Percentiles rank a stretch among this genome's conserved stretches.
Conservation (phyloP, 2,329 filamentous ascomycete species). For the Paecilomyces sp. region DNA sequence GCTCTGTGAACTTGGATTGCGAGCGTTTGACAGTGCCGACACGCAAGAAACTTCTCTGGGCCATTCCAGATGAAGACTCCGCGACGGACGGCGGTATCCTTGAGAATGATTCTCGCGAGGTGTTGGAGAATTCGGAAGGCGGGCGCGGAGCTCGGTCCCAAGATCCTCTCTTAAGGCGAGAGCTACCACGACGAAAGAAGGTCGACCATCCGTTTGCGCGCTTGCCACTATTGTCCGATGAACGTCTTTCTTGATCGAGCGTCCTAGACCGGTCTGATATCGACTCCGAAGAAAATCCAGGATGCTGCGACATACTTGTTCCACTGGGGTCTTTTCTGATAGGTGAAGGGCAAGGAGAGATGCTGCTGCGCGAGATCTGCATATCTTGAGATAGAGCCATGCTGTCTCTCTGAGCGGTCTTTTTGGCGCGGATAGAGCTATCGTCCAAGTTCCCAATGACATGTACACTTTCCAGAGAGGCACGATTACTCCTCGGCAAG, state of each 20-base stretch:
- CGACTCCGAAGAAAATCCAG: conserved; percentile 44
- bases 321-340: conserved; percentile 38
- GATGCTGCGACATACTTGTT: conserved; percentile 49
- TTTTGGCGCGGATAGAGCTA: conserved; percentile 22
- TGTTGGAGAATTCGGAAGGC: conserved; percentile 82
- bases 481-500: conserved; percentile 8
- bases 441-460: conserved; percentile 28
- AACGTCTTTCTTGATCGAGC: conserved; percentile 46
- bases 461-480: conserved; percentile 23
- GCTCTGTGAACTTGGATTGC: conserved; percentile 85
- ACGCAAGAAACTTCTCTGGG: conserved; percentile 37
- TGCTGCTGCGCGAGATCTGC: conserved; percentile 23
- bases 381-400: conserved; percentile 28
- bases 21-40: conserved; percentile 65
- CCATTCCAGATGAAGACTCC: conserved; percentile 23
- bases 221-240: conserved; percentile 47
- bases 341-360: conserved; percentile 36
- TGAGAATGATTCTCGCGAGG: conserved; percentile 79
- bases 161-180: conserved; percentile 49
- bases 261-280: conserved; percentile 47
- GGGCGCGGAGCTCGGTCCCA: conserved; percentile 41
- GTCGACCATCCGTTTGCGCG: conserved; percentile 55
- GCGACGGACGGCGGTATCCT: conserved; percentile 47
- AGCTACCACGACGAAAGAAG: conserved; percentile 63
- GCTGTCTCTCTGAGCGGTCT: conserved; percentile 19